These are phyloP conservation scores for Tylopilus sp. DNA, from an alignment of 1,284 basidiomycete species.

Conservation along the genomic window DNA sequence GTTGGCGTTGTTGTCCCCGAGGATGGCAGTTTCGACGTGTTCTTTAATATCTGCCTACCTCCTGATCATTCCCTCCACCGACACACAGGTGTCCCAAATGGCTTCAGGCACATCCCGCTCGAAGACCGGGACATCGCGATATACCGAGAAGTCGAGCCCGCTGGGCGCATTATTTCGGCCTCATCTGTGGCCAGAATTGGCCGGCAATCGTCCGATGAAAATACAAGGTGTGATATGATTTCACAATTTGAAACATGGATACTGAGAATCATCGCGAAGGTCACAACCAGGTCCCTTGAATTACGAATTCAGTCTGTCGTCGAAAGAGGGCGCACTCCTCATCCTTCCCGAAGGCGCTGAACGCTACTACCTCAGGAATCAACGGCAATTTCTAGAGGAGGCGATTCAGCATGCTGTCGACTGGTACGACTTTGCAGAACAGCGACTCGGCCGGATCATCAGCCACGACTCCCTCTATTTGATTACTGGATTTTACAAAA, in stretches of 20 bases:
- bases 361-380: not conserved
- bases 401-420: conserved; percentile 14
- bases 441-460: conserved; percentile 17
- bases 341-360: not conserved
- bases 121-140: not conserved
- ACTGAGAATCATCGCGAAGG: not conserved
- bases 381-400: conserved; percentile 8
- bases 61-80: conserved; percentile 9
- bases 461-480: conserved; percentile 17
- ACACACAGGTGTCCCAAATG: not conserved
- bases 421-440: conserved; percentile 19
- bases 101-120: not conserved
- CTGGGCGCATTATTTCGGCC: not conserved
- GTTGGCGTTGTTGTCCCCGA: conserved; percentile 29
- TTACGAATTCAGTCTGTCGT: not conserved
- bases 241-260: not conserved
- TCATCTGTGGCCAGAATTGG: not conserved
- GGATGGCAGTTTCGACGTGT: conserved; percentile 28
- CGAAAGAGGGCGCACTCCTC: not conserved
- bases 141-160: not conserved
- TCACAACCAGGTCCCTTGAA: not conserved
- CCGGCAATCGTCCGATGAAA: not conserved
- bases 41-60: conserved; percentile 30
- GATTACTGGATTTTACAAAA: conserved; percentile 21
- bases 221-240: not conserved